Base-by-base conservation (phyloP, 805 yeast species). In the Yarrowia yakushimensis region DNA sequence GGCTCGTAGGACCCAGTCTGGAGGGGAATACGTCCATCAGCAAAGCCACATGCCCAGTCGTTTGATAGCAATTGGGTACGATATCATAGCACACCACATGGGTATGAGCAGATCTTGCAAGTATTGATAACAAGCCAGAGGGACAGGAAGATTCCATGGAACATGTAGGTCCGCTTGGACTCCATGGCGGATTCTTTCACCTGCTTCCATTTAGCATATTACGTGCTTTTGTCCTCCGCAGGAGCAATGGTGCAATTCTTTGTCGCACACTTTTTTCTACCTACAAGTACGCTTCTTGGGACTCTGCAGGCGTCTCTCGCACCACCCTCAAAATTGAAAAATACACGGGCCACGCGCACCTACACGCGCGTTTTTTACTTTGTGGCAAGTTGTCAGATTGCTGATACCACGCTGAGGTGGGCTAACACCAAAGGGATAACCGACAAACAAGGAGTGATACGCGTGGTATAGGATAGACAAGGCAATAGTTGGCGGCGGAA, bases 261-360 rank as follows among this genome's bases (percentile, higher is more conserved):
- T 39, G 48, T 25, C 48, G 46, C 5, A 41, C 46, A 41, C 48
- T 25, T 41, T 43, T 27, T 43, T 33, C 50, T 34, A 43, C 50
- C 33, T 27, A 23, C 3, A 12, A 18, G 18, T 15, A n/a, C n/a
- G n/a, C n/a, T n/a, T n/a, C n/a, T n/a, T n/a, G n/a, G n/a, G n/a
- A 31, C 27, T 1, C 20, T 27, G 48, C 23, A 17, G 50, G 34
- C 27, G 50, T 34, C n/a, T 17, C 28, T 43, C 34, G 48, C 48
- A 43, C 33, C 50, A 43, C 34, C 50, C 6, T 25, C 27, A 41
- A 31, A 43, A 28, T 33, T 43, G 48, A 43, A 43, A 43, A 43
- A 27, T 43, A 43, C 50, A 43, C 50, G 50, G 34, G 50, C 50
- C 50, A 43, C 50, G 50, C 50, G 50, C 50, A 27, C 18, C 50